phyloP scores from a whole-genome alignment of 805 yeast species.

The Kodamaea jinghongensis region DNA sequence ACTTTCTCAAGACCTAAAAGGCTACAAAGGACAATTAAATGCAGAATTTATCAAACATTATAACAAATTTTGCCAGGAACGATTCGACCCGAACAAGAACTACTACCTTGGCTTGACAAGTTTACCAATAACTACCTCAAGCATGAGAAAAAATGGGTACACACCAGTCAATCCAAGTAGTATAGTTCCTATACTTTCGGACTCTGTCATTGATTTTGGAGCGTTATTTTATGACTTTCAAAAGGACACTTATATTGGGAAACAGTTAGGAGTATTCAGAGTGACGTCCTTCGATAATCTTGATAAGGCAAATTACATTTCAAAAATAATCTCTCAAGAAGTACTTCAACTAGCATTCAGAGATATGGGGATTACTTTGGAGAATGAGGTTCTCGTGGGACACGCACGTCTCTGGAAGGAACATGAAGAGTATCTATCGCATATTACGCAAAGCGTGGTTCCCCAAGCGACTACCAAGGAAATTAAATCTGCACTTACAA shows the following conservation, averaged over 20 bases:
- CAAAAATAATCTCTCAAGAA: slow-evolving; percentile 46
- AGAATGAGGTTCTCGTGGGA: slow-evolving; percentile 34
- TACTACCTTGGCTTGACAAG: slow-evolving; percentile 24
- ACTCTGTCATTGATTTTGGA: slow-evolving; percentile 43
- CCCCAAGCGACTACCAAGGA: slow-evolving; percentile 1
- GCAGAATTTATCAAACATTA: slow-evolving; percentile 32
- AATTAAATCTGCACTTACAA: slow-evolving; percentile 31
- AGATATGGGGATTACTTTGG: slow-evolving; percentile 36
- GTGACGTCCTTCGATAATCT: slow-evolving; percentile 50
- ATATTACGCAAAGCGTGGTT: slow-evolving; percentile 40
- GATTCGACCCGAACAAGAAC: slow-evolving; percentile 5
- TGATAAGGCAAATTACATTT: slow-evolving; percentile 48
- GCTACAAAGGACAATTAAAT: slow-evolving; percentile 47
- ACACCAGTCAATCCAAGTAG: slow-evolving; percentile 30
- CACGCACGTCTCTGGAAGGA: slow-evolving; percentile 48
- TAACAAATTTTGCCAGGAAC: not conserved
- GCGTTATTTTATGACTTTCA: slow-evolving; percentile 42
- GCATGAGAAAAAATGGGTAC: slow-evolving; percentile 36
- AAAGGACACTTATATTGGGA: slow-evolving; percentile 37
- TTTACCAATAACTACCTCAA: slow-evolving; percentile 31
- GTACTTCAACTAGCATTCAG: slow-evolving; percentile 46
- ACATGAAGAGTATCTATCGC: slow-evolving; percentile 41
- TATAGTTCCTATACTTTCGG: slow-evolving; percentile 26
- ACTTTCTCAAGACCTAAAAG: slow-evolving; percentile 37
- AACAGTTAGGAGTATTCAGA: slow-evolving; percentile 51